Conservation (phyloP, 768 basidiomycete genomes). For the Mycena galericulata region DNA sequence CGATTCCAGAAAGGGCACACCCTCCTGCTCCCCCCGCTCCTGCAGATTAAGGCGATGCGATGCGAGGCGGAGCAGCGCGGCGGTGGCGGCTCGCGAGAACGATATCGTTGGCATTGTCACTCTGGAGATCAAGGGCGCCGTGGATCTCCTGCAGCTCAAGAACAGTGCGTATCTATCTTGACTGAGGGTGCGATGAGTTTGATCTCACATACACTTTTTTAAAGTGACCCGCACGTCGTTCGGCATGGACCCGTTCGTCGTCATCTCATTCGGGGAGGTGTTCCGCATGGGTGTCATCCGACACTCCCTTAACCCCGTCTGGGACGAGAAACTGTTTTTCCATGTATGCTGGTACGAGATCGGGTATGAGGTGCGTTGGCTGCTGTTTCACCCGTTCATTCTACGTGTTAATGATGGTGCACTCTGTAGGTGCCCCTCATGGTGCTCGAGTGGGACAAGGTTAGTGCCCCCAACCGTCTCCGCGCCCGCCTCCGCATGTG, state of each 20-base stretch:
- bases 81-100: slow-evolving; percentile 67
- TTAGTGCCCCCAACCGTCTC: no score
- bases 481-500: no score
- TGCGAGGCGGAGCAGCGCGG: no score
- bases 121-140: slow-evolving; percentile 88
- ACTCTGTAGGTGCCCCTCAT: slow-evolving; percentile 73
- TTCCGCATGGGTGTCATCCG: slow-evolving; percentile 93
- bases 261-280: slow-evolving; percentile 96
- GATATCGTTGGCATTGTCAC: slow-evolving; percentile 96
- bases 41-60: no score
- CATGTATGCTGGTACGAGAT: slow-evolving; percentile 92
- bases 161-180: slow-evolving; percentile 83
- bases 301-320: slow-evolving; percentile 84
- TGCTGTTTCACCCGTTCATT: not conserved
- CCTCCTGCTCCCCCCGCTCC: no score
- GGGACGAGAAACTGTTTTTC: slow-evolving; percentile 97
- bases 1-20: no score
- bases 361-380: slow-evolving; percentile 49
- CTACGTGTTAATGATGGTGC: not conserved
- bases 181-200: no score
- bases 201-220: no score
- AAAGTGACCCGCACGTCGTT: slow-evolving; percentile 87
- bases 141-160: slow-evolving; percentile 85
- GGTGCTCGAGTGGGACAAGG: slow-evolving; percentile 97
- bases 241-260: slow-evolving; percentile 98